phyloP scores from a whole-genome alignment of 2,329 filamentous ascomycete species.

The Colletotrichum theobromicola region DNA sequence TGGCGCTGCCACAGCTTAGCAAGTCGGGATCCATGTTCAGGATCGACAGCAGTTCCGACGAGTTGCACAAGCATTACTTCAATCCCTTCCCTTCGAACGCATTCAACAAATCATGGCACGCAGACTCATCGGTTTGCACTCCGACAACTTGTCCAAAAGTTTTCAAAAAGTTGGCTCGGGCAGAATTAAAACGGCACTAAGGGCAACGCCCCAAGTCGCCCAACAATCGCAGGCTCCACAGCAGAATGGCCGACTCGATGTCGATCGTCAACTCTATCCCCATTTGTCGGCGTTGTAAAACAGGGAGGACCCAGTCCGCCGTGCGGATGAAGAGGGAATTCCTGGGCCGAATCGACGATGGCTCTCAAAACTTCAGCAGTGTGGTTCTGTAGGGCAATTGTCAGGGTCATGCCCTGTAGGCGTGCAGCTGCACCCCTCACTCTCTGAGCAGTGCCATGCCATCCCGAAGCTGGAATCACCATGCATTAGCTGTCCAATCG shows the following conservation, averaged over 20 bases:
- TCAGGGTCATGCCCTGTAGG: slow-evolving; percentile 12
- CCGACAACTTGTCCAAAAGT: not conserved
- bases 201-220: slow-evolving; percentile 12
- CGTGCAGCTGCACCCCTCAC: slow-evolving; percentile 14
- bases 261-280: slow-evolving; percentile 18
- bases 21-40: not conserved
- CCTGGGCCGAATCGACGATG: slow-evolving; percentile 14
- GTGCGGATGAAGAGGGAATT: not conserved
- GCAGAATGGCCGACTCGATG: not conserved
- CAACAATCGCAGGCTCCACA: slow-evolving; percentile 3
- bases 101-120: not conserved
- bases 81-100: not conserved
- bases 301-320: slow-evolving; percentile 3
- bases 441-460: slow-evolving; percentile 7
- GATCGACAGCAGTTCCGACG: not conserved
- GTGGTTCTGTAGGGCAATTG: slow-evolving; percentile 10
- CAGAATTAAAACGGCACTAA: not conserved
- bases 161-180: not conserved
- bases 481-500: slow-evolving; percentile 12
- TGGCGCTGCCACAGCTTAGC: not conserved
- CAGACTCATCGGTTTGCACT: slow-evolving; percentile 4
- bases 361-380: not conserved
- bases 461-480: slow-evolving; percentile 11
- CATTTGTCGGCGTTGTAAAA: not conserved
- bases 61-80: not conserved